phyloP scores from a whole-genome alignment of 164 flowering plant species.

The Magnolia kwangsiensis region DNA sequence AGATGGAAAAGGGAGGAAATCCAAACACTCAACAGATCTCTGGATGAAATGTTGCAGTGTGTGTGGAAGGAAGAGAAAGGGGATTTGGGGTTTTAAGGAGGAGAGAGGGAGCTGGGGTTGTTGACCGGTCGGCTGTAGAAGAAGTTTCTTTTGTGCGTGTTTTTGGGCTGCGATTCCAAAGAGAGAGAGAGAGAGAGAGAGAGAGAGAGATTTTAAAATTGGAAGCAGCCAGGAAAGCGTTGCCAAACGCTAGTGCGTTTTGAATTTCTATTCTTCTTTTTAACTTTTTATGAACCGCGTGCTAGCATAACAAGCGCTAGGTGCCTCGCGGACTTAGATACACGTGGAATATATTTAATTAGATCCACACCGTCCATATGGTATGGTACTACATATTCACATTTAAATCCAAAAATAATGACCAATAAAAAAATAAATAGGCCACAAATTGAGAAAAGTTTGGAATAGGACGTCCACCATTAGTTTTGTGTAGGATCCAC shows the following conservation, averaged over 20 bases:
- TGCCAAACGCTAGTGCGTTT: neutral
- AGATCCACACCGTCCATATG: too few relatives aligned
- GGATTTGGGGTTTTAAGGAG: neutral
- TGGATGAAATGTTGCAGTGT: neutral
- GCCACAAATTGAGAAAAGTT: too few relatives aligned
- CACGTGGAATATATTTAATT: too few relatives aligned
- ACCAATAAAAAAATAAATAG: too few relatives aligned
- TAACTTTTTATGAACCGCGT: too few relatives aligned
- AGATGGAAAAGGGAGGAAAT: neutral
- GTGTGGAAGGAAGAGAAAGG: neutral
- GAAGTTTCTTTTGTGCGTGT: neutral
- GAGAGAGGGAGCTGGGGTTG: conserved; percentile 6
- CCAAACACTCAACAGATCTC: neutral
- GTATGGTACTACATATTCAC: neutral
- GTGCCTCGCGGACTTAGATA: too few relatives aligned
- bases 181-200: neutral
- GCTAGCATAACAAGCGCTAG: too few relatives aligned
- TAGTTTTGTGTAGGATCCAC: too few relatives aligned
- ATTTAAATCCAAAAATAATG: too few relatives aligned
- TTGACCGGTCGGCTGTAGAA: conserved; percentile 11
- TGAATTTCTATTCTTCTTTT: neutral
- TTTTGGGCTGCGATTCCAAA: neutral
- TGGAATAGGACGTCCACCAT: too few relatives aligned
- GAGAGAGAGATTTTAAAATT: neutral
- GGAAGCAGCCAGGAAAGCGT: neutral